A percentile compares a stretch with the other conserved stretches of the same genome.
phyloP scores from a whole-genome alignment of 768 basidiomycete genomes.

The Lentinula detonsa region DNA sequence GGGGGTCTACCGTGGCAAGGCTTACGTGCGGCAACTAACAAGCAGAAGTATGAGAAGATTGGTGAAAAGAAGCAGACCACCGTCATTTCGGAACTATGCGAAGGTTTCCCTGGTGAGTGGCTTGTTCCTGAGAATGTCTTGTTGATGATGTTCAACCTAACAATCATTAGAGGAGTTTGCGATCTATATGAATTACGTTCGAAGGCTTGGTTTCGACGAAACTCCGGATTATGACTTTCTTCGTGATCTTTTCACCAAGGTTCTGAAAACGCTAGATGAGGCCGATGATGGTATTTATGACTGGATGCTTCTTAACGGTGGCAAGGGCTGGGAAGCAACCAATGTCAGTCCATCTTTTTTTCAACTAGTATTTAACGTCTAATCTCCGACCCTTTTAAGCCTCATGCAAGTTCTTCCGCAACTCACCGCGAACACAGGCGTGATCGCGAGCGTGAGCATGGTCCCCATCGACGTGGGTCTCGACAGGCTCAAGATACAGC shows the following conservation, averaged over 20 bases:
- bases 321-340: slow-evolving; percentile 93
- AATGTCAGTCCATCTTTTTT: slow-evolving; percentile 46
- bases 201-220: slow-evolving; percentile 97
- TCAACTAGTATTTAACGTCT: slow-evolving; percentile 12
- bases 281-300: slow-evolving; percentile 90
- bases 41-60: slow-evolving; percentile 99
- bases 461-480: slow-evolving; percentile 42
- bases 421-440: slow-evolving; percentile 55
- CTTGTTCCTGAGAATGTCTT: slow-evolving; percentile 3
- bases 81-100: slow-evolving; percentile 85
- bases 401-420: slow-evolving; percentile 53
- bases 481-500: slow-evolving; percentile 51
- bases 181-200: slow-evolving; percentile 99
- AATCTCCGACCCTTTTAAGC: slow-evolving; percentile 33
- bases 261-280: slow-evolving; percentile 83
- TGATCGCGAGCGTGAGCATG: slow-evolving; percentile 44
- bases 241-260: slow-evolving; percentile 88
- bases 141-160: not conserved
- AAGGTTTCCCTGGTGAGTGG: slow-evolving; percentile 87
- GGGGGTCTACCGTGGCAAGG: slow-evolving; percentile 99
- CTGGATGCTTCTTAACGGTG: slow-evolving; percentile 92
- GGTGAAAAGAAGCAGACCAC: slow-evolving; percentile 99
- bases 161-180: slow-evolving; percentile 79
- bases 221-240: slow-evolving; percentile 97
- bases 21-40: slow-evolving; percentile 95